Evolutionary conservation across 495 filamentous ascomycete genomes (phyloP), one percentile per base, ranked within the genome.

Genomic region (Neurospora terricola): DNA sequence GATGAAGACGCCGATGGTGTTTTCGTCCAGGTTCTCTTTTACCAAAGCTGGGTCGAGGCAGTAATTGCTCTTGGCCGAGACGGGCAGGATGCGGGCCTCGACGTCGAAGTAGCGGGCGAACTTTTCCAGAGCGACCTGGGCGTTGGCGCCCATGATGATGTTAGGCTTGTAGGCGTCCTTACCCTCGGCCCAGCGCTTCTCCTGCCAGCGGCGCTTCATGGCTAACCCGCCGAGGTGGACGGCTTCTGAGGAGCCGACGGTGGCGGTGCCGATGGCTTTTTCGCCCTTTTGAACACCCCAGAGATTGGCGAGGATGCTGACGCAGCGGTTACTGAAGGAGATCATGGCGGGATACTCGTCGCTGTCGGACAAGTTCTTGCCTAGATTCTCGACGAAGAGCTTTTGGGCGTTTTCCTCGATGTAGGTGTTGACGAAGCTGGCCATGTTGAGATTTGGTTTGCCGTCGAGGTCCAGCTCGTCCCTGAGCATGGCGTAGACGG

Each of bases 191-290:
- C 83, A 80, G 34, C 90, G 83, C 72, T 85, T 86, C 76, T 93
- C 89, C 78, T 93, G 91, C 92, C 91, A 93, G 7, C 90, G 84
- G 6, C 91, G 85, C 84, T 93, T 93, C 91, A 94, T 92, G 9
- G 92, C 91, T 69, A 93, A 80, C 5, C 91, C 92, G 18, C 91
- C 91, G 9, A 93, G 86, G 75, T 92, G 90, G 72, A 93, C 91
- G 2, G 91, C 92, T 77, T 93, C 92, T 8, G 87, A 90, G 4
- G 89, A 92, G 0, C 91, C 92, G 0, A 90, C 92, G 0, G 92
- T 93, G 1, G 91, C 91, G 1, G 89, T 87, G 4, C 91, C 92
- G 74, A 93, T 86, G 37, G 92, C 91, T 69, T 85, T 88, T 79
- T 93, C 90, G 36, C 85, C 84, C 72, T 88, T 87, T 68, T 89